Conservation (phyloP, 2,329 filamentous ascomycete genomes). For the Dryadomyces quercivorus region DNA sequence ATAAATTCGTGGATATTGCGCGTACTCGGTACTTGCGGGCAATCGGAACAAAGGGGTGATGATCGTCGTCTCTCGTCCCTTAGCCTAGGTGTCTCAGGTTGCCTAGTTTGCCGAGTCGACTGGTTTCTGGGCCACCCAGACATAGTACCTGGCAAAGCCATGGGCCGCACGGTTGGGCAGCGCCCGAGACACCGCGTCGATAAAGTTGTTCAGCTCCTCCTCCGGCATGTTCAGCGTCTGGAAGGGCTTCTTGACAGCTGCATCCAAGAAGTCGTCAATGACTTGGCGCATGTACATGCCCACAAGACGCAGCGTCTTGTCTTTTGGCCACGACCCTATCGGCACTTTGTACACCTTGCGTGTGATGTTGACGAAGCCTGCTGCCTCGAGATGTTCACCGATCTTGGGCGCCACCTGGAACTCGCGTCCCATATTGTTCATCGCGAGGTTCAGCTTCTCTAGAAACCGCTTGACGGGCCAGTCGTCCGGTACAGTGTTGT, state of each 20-base stretch:
- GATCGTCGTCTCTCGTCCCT: not conserved
- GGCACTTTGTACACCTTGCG: constrained; percentile 28
- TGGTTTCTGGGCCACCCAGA: constrained; percentile 12
- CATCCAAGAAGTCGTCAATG: constrained; percentile 16
- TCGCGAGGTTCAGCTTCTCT: constrained; percentile 14
- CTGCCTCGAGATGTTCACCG: constrained; percentile 19
- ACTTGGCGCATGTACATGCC: constrained; percentile 19
- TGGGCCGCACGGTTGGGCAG: constrained; percentile 23
- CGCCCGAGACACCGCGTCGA: constrained; percentile 11
- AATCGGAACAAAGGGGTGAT: too few relatives aligned
- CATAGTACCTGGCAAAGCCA: constrained; percentile 5
- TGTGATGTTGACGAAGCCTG: constrained; percentile 29
- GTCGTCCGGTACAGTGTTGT: constrained; percentile 27
- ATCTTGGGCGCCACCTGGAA: constrained; percentile 19
- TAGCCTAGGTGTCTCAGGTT: too few relatives aligned
- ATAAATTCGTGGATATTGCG: not conserved
- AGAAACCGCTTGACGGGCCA: constrained; percentile 23
- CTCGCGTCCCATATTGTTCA: constrained; percentile 23
- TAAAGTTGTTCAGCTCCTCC: constrained; percentile 40
- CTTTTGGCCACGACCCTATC: constrained; percentile 29
- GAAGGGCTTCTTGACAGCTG: constrained; percentile 10
- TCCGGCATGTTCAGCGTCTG: constrained; percentile 5
- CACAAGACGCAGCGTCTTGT: constrained; percentile 26
- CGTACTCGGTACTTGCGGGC: not conserved
- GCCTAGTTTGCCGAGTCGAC: constrained; percentile 11